phyloP scores from a whole-genome alignment of 2,329 filamentous ascomycete species.

The Fusarium nygamai region DNA sequence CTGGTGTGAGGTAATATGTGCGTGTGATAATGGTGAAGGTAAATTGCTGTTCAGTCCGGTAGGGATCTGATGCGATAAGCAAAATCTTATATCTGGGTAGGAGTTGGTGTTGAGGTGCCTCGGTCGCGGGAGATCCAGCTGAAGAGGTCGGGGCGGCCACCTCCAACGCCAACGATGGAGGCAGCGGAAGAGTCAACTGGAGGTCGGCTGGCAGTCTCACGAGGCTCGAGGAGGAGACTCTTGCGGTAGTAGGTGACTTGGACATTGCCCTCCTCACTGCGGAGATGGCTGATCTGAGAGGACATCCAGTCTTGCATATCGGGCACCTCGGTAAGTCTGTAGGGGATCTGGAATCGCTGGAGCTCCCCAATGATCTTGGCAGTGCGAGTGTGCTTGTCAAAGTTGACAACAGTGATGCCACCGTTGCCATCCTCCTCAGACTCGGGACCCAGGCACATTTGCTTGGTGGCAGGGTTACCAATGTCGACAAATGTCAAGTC shows the following conservation, averaged over 20 bases:
- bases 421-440: slow-evolving; percentile 70
- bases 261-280: slow-evolving; percentile 65
- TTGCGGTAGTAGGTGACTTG: slow-evolving; percentile 79
- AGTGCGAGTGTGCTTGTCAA: slow-evolving; percentile 95
- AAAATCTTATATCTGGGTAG: slow-evolving; percentile 37
- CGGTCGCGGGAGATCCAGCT: slow-evolving; percentile 63
- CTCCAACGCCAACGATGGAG: slow-evolving; percentile 42
- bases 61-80: not conserved
- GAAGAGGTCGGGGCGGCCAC: slow-evolving; percentile 56
- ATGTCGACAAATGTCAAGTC: slow-evolving; percentile 96
- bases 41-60: slow-evolving; percentile 10
- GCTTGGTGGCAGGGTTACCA: slow-evolving; percentile 87
- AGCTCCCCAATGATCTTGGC: slow-evolving; percentile 96
- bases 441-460: slow-evolving; percentile 63
- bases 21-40: slow-evolving; percentile 30
- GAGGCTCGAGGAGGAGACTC: slow-evolving; percentile 84
- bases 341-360: slow-evolving; percentile 95
- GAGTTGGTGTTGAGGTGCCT: slow-evolving; percentile 45
- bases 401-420: slow-evolving; percentile 88
- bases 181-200: slow-evolving; percentile 48
- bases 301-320: slow-evolving; percentile 96
- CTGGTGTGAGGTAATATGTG: slow-evolving; percentile 45
- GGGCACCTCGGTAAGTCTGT: slow-evolving; percentile 81
- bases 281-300: slow-evolving; percentile 80
- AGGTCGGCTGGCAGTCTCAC: slow-evolving; percentile 58